Evolutionary conservation across 768 basidiomycete species (phyloP), one percentile per base, ranked within the genome.

Genomic region (Pisolithus sp.): DNA sequence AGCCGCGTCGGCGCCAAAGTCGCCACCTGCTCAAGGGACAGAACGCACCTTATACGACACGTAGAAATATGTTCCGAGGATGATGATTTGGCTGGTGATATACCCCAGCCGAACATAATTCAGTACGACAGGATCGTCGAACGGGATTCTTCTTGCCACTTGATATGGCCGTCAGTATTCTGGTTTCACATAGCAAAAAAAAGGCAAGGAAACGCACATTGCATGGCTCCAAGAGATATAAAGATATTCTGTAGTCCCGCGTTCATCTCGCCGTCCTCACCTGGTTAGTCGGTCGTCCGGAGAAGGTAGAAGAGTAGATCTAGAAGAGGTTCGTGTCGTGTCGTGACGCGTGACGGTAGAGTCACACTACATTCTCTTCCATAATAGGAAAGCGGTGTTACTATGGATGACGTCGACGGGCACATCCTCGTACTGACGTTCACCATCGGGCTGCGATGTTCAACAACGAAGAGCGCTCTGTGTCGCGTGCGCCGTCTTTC

Each of bases 181-280:
- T 21, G 12, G 57, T 18, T 12, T 9, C 12, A 24, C 31, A 9
- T 15, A 30, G 15, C n/a, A n/a, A n/a, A 4, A 17, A 2, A 38
- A 39, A 17, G 23, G 2, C 8, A 34, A 17, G 15, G 7, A 21
- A 5, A 26, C 75, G 46, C 50, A 91, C 91, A 53, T 66, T 96
- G 94, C 94, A 96, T 94, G 56, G 85, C 91, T 47, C 83, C 91
- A 57, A 98, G 86, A 48, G 93, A 95, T 63, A 97, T 80, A 59
- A 87, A 77, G 53, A 98, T 76, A 71, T 90, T 95, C 62, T 85
- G 79, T 28, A 92, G 72, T 46, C 82, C 83, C 31, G 86, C 69
- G 74, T 83, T 88, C 85, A 88, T 89, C 62, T 63, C 26, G 26
- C 26, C 26, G 26, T 6, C 26, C 26, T 26, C 26, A 26, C 26